Conservation (phyloP, 2,329 filamentous ascomycete species). For the Colletotrichum zoysiae region DNA sequence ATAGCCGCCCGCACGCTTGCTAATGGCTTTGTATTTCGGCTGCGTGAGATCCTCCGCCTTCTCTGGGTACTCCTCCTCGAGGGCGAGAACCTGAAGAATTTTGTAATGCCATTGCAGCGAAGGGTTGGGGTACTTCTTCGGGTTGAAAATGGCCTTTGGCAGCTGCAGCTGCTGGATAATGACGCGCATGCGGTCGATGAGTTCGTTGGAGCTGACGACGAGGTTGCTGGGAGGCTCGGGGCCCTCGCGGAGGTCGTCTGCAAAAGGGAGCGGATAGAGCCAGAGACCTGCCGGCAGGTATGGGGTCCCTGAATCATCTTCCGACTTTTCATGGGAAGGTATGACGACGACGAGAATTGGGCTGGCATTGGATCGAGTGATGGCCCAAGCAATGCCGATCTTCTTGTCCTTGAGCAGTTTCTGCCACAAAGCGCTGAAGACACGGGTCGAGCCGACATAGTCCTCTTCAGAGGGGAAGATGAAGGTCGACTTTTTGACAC, state of each 20-base stretch:
- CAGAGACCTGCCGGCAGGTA: conserved; percentile 86
- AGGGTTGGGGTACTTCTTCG: conserved; percentile 90
- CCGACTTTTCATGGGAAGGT: conserved; percentile 75
- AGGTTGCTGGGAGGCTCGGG: conserved; percentile 72
- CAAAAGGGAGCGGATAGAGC: conserved; percentile 89
- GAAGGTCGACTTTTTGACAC: conserved; percentile 87
- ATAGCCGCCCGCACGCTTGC: conserved; percentile 86
- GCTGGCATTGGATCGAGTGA: conserved; percentile 82
- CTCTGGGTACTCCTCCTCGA: conserved; percentile 91
- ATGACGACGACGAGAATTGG: conserved; percentile 86
- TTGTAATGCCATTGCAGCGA: conserved; percentile 97
- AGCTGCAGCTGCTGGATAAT: conserved; percentile 90
- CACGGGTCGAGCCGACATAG: conserved; percentile 89
- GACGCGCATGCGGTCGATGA: conserved; percentile 85
- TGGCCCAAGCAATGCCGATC: conserved; percentile 90
- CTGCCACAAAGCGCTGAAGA: conserved; percentile 91
- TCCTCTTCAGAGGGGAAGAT: conserved; percentile 94
- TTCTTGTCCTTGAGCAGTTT: conserved; percentile 85
- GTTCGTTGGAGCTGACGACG: conserved; percentile 72
- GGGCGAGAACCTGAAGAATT: conserved; percentile 89
- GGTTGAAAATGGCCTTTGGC: conserved; percentile 87
- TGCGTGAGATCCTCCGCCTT: conserved; percentile 81
- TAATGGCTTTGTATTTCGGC: conserved; percentile 88
- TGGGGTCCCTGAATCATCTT: conserved; percentile 75
- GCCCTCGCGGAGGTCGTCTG: conserved; percentile 85